A percentile compares a stretch with the other conserved stretches of the same genome.
phyloP scores from a whole-genome alignment of 371 early-diverging fungal genomes.

The Apophysomyces elegans region DNA sequence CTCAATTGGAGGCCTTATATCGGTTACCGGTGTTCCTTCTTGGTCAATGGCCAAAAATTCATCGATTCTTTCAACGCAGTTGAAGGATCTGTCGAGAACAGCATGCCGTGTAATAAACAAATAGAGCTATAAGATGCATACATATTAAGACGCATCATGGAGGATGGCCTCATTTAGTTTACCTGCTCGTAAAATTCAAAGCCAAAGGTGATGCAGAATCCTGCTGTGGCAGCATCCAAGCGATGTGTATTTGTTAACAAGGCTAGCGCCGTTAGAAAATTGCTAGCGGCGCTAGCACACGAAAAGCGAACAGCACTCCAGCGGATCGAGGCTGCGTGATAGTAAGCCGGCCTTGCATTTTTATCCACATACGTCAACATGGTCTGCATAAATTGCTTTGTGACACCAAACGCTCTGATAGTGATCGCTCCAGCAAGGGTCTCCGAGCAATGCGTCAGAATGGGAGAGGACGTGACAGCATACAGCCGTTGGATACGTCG shows the following conservation, averaged over 20 bases:
- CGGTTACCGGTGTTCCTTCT: slow-evolving; percentile 54
- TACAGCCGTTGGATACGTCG: slow-evolving; percentile 13
- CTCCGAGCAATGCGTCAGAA: slow-evolving; percentile 5
- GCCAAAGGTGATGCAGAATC: slow-evolving; percentile 74
- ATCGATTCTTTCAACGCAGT: slow-evolving; percentile 73
- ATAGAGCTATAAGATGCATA: slow-evolving; percentile 59
- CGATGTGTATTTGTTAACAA: slow-evolving; percentile 37
- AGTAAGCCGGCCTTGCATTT: slow-evolving; percentile 69
- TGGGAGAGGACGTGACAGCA: background rate
- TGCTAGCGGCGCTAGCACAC: slow-evolving; percentile 56
- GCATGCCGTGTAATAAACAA: slow-evolving; percentile 67
- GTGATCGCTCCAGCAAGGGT: slow-evolving; percentile 26
- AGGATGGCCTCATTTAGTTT: slow-evolving; percentile 31
- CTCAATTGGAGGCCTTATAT: slow-evolving; percentile 23
- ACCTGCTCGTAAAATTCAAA: slow-evolving; percentile 54
- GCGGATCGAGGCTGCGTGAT: slow-evolving; percentile 70
- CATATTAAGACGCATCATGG: no score
- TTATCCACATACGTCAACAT: slow-evolving; percentile 47
- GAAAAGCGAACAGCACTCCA: slow-evolving; percentile 76
- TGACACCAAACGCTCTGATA: slow-evolving; percentile 51
- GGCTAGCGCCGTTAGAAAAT: slow-evolving; percentile 59
- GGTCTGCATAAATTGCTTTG: slow-evolving; percentile 45
- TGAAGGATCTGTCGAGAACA: slow-evolving; percentile 74
- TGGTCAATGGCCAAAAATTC: slow-evolving; percentile 65
- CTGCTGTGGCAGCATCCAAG: slow-evolving; percentile 66